A percentile compares a stretch with the other conserved stretches of the same genome.
Evolutionary conservation across 192 early-diverging fungal species (phyloP).

Genomic region (Podila minutissima): DNA sequence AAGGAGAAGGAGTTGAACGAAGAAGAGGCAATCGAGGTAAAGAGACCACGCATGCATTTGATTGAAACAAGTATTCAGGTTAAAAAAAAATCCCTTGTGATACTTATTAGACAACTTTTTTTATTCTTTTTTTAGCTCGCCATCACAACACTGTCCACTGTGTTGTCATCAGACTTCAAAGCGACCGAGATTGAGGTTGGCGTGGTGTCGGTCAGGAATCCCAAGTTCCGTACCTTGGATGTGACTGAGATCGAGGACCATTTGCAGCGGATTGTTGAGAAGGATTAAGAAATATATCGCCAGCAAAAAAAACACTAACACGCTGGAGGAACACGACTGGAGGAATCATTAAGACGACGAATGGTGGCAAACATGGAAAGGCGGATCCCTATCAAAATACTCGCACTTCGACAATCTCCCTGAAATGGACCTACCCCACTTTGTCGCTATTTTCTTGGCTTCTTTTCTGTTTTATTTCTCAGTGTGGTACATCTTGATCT

Average conservation of each 20-base stretch:
- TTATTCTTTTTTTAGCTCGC: constrained; percentile 70
- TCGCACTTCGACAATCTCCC: background rate
- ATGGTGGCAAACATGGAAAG: background rate
- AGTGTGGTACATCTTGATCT: background rate
- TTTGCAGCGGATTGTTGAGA: constrained; percentile 87
- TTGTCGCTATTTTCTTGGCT: background rate
- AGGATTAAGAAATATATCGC: constrained; percentile 61
- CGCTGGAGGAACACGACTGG: no score
- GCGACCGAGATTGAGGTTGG: constrained; percentile 96
- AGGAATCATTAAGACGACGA: no score
- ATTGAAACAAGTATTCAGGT: no score
- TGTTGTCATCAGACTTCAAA: constrained; percentile 96
- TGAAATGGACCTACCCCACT: no score
- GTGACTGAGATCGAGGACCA: constrained; percentile 90
- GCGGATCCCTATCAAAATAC: background rate
- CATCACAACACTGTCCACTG: constrained; percentile 91
- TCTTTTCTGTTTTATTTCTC: background rate
- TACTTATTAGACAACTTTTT: background rate
- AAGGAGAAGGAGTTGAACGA: constrained; percentile 79
- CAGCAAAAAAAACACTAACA: no score
- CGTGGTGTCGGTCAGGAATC: constrained; percentile 79
- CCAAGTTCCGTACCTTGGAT: constrained; percentile 81
- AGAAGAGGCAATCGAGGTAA: constrained; percentile 94
- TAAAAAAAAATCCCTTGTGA: background rate
- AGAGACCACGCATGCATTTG: no score